Conservation (phyloP, 352 stramenopile species). For the Pythium utonaiense region DNA sequence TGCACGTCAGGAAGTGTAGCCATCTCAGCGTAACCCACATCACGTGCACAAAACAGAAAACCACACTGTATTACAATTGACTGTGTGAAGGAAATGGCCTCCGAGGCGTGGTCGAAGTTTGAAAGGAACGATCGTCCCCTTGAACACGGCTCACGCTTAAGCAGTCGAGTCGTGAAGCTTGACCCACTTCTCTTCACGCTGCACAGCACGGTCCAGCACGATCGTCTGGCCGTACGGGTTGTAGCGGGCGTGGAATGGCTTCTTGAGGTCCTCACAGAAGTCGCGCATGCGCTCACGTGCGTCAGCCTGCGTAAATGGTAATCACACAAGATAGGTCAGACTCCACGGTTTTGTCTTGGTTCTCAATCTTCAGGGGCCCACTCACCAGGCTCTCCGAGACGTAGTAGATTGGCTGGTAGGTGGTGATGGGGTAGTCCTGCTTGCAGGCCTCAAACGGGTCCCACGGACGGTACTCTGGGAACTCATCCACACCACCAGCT, state of each 20-base stretch:
- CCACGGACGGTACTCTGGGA: slow-evolving; percentile 91
- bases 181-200: slow-evolving; percentile 54
- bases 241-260: slow-evolving; percentile 95
- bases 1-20: slow-evolving; percentile 14
- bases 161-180: slow-evolving; percentile 28
- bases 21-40: not conserved
- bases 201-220: slow-evolving; percentile 67
- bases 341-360: too few species aligned
- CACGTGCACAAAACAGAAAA: slow-evolving; percentile 1
- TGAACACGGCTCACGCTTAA: not conserved
- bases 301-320: slow-evolving; percentile 79
- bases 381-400: slow-evolving; percentile 91
- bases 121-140: not conserved
- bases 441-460: slow-evolving; percentile 91
- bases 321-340: not conserved
- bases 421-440: slow-evolving; percentile 97
- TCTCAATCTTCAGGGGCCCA: not conserved
- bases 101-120: not conserved
- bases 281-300: slow-evolving; percentile 93
- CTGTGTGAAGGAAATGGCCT: not conserved
- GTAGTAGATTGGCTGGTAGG: slow-evolving; percentile 97
- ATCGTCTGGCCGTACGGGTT: slow-evolving; percentile 91
- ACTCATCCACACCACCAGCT: slow-evolving; percentile 48
- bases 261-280: slow-evolving; percentile 93
- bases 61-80: slow-evolving; percentile 2